Evolutionary conservation across 78 protist species (phyloP).

Genomic region (Tieghemostelium lacteum): DNA sequence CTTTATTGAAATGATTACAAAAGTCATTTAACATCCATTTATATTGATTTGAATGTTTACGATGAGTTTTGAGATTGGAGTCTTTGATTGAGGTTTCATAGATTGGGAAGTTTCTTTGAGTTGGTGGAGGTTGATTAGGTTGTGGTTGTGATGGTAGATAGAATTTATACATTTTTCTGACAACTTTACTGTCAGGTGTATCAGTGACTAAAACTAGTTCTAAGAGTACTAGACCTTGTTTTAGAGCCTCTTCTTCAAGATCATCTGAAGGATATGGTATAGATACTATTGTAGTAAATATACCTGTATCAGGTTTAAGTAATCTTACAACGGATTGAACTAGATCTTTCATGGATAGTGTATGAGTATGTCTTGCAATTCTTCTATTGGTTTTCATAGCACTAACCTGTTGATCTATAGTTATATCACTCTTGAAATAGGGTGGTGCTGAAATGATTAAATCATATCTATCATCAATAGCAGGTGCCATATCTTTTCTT

Average conservation of each 20-base stretch:
- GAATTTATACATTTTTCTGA: conserved; percentile 71
- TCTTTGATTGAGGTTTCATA: conserved; percentile 71
- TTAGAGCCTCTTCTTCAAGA: conserved; percentile 14
- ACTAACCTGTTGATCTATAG: neutral
- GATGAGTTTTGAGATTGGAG: conserved; percentile 30
- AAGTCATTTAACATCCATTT: conserved; percentile 74
- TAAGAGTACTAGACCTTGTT: conserved; percentile 37
- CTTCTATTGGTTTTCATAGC: conserved; percentile 36
- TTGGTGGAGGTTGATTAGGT: neutral
- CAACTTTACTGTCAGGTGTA: conserved; percentile 25
- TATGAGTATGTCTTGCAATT: conserved; percentile 72
- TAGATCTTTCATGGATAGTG: conserved; percentile 57
- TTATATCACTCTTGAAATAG: conserved; percentile 47
- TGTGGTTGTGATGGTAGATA: neutral
- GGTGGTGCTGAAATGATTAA: conserved; percentile 77
- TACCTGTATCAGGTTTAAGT: conserved; percentile 22
- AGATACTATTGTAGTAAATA: conserved; percentile 48
- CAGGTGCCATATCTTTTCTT: neutral
- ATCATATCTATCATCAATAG: conserved; percentile 27
- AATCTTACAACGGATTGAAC: conserved; percentile 15
- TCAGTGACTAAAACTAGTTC: conserved; percentile 51
- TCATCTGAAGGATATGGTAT: conserved; percentile 52
- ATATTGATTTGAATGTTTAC: conserved; percentile 58
- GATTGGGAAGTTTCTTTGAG: conserved; percentile 20
- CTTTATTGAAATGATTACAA: conserved; percentile 65